Conservation (phyloP, 805 yeast genomes). For the Zygosaccharomyces siamensis region DNA sequence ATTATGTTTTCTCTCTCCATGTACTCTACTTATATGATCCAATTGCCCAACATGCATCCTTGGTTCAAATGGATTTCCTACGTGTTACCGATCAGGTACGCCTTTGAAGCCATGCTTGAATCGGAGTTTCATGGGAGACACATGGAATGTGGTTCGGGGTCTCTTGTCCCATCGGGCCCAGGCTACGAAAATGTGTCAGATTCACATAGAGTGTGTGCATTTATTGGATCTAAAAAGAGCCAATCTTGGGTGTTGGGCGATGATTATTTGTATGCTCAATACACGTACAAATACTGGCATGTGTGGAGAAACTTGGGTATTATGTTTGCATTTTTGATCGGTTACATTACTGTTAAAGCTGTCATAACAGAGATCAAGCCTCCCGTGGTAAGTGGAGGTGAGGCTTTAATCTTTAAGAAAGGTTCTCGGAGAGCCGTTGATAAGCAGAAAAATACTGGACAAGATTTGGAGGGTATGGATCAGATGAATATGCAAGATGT, state of each 20-base stretch:
- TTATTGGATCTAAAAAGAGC: slow-evolving; percentile 59
- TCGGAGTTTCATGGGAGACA: slow-evolving; percentile 53
- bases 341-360: slow-evolving; percentile 21
- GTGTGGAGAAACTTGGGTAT: slow-evolving; percentile 82
- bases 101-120: slow-evolving; percentile 56
- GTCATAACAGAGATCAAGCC: slow-evolving; percentile 24
- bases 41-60: slow-evolving; percentile 52
- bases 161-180: slow-evolving; percentile 53
- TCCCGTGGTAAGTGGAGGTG: slow-evolving; percentile 32
- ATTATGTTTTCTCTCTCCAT: slow-evolving; percentile 44
- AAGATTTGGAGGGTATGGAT: slow-evolving; percentile 22
- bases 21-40: slow-evolving; percentile 62
- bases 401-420: slow-evolving; percentile 47
- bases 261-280: slow-evolving; percentile 46
- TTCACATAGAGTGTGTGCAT: slow-evolving; percentile 47
- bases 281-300: slow-evolving; percentile 50
- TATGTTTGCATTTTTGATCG: slow-evolving; percentile 42
- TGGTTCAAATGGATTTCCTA: slow-evolving; percentile 65
- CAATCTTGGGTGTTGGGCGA: slow-evolving; percentile 51
- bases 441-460: background rate
- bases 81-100: slow-evolving; percentile 48
- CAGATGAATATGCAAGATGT: slow-evolving; percentile 15
- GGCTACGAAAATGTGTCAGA: slow-evolving; percentile 40
- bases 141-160: slow-evolving; percentile 25
- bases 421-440: slow-evolving; percentile 36